Evolutionary conservation across 371 early-diverging fungal genomes (phyloP).

Genomic region (Mucor ambiguus): DNA sequence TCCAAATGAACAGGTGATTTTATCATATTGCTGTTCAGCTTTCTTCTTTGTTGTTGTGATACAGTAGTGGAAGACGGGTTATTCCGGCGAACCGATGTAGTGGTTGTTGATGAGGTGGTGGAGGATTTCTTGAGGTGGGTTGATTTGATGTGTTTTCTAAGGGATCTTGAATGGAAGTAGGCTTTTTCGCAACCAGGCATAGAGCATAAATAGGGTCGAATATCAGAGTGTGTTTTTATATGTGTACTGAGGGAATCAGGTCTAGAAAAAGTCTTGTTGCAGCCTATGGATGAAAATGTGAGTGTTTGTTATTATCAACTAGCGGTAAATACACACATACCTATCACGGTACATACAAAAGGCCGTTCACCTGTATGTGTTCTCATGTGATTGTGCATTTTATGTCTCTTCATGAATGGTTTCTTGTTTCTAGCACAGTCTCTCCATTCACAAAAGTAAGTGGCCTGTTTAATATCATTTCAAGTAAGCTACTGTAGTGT

Average conservation of each 20-base stretch:
- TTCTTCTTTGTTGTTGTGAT: constrained; percentile 12
- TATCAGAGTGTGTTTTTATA: constrained; percentile 82
- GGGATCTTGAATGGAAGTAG: constrained; percentile 76
- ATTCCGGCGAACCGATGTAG: constrained; percentile 18
- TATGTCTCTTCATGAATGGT: constrained; percentile 89
- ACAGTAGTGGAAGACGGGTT: constrained; percentile 9
- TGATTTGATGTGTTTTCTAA: constrained; percentile 64
- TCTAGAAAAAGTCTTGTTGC: constrained; percentile 84
- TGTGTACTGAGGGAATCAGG: constrained; percentile 90
- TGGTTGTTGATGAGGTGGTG: neutral
- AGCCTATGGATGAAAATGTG: constrained; percentile 42
- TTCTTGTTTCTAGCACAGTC: constrained; percentile 74
- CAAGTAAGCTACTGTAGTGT: neutral
- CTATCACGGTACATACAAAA: constrained; percentile 45
- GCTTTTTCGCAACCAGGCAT: constrained; percentile 65
- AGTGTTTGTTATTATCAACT: neutral
- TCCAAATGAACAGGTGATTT: constrained; percentile 6
- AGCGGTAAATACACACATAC: constrained; percentile 1
- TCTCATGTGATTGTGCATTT: constrained; percentile 86
- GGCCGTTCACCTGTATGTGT: constrained; percentile 87
- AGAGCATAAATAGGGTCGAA: constrained; percentile 70
- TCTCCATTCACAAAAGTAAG: constrained; percentile 83
- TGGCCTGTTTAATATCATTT: constrained; percentile 44
- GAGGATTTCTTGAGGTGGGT: constrained; percentile 14
- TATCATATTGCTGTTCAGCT: constrained; percentile 6